Base-by-base conservation (phyloP, 1,284 basidiomycete species). In the Ceratobasidium sp. region DNA sequence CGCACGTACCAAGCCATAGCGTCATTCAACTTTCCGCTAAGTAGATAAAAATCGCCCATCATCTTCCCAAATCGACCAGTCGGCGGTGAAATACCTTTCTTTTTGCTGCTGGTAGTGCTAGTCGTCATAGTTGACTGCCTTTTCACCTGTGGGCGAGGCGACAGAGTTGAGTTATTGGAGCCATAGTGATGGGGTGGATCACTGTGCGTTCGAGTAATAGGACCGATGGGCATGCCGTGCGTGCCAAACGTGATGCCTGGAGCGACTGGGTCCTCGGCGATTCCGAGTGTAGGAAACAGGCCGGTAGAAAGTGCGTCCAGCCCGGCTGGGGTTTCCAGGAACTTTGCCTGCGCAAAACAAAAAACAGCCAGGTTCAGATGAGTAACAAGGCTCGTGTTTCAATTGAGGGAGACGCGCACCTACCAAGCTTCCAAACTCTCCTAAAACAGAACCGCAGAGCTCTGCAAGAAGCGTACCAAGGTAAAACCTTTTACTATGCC, bases 401-500 rank as follows among this genome's bases (percentile, higher is more conserved):
- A n/a, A 58, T 67, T 46, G 20, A 46, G 26, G 10, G 40, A 53
- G 63, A 66, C 63, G 73, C 73, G 73, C 73, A 77, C 73, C 73
- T 77, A 77, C 73, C 87, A 97, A 85, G 58, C 90, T 89, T 46
- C 94, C 93, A 80, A 97, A 93, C 84, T 95, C 94, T 46, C 91
- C 90, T 42, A 97, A 87, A 63, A 97, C 91, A 80, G 93, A 91
- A 46, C 95, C 95, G 80, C 95, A 95, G 23, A 97, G 86, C 82
- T 95, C 95, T 18, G 94, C 95, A 64, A 97, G 86, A 40, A 97
- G 86, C n/a, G 94, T 95, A 42, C 93, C 93, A 70, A 97, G 89
- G 84, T 96, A 96, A 46, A 94, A 86, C 71, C 60, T 79, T 83
- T 90, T 92, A 86, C 94, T 94, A 83, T 94, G 93, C 44, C 91